A percentile compares a stretch with the other conserved stretches of the same genome.
Evolutionary conservation across 768 basidiomycete species (phyloP).

Genomic region (Sarcomyxa edulis): DNA sequence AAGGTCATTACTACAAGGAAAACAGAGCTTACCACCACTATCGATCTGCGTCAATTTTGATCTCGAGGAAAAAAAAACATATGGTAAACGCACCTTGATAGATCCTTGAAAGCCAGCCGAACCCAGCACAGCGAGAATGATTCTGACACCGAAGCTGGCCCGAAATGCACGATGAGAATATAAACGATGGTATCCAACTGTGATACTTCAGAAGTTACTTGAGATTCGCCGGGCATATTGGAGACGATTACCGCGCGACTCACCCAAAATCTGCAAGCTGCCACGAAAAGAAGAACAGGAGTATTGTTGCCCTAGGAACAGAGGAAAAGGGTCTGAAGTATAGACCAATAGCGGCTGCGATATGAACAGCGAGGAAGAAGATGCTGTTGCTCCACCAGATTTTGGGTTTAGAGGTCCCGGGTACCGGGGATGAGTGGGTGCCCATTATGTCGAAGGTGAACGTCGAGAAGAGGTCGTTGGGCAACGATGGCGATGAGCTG

Average conservation of each 20-base stretch:
- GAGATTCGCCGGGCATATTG: background rate
- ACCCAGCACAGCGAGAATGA: conserved; percentile 60
- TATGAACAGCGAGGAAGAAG: conserved; percentile 54
- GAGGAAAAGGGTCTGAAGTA: conserved; percentile 41
- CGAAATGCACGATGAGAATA: conserved; percentile 72
- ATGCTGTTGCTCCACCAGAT: conserved; percentile 63
- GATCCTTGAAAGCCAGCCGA: conserved; percentile 76
- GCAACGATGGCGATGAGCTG: too few relatives aligned
- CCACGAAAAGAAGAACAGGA: conserved; percentile 56
- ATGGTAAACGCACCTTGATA: conserved; percentile 48
- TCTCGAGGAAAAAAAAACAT: conserved; percentile 1
- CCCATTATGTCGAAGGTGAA: too few relatives aligned
- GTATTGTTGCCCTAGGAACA: conserved; percentile 38
- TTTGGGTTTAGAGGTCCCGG: too few relatives aligned
- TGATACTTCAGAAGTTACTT: conserved; percentile 42
- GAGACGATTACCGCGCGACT: conserved; percentile 15
- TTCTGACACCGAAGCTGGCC: conserved; percentile 48
- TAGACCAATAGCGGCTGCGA: conserved; percentile 50
- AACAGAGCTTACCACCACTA: conserved; percentile 48
- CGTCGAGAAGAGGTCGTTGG: too few relatives aligned
- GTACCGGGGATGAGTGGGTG: too few relatives aligned
- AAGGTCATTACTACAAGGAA: background rate
- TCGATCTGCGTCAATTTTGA: background rate
- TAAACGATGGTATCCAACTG: conserved; percentile 74
- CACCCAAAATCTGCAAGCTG: conserved; percentile 70